A percentile compares a stretch with the other conserved stretches of the same genome.
Evolutionary conservation across 176 grass and related monocot species (phyloP).

Genomic region (Oropetium thomaeum): DNA sequence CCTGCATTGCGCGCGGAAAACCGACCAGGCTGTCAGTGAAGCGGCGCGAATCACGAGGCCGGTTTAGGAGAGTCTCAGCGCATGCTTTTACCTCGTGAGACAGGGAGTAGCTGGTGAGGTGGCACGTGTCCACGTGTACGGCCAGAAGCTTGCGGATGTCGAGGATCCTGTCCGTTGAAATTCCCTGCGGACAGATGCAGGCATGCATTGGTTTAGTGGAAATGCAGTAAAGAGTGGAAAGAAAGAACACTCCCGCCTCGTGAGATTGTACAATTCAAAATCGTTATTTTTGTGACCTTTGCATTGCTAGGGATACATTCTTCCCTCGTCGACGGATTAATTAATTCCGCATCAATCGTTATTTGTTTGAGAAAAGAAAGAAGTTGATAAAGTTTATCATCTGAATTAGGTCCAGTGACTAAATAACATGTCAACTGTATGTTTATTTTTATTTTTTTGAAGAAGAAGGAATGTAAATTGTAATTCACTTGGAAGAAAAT

Average conservation of each 20-base stretch:
- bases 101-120: constrained; percentile 78
- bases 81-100: constrained; percentile 70
- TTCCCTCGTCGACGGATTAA: not conserved
- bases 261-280: not conserved
- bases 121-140: constrained; percentile 90
- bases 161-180: constrained; percentile 86
- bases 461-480: no score
- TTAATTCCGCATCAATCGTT: not conserved
- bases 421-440: no score
- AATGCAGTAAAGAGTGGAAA: not conserved
- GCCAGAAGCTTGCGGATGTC: constrained; percentile 74
- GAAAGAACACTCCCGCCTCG: not conserved
- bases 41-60: constrained; percentile 1
- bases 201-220: not conserved
- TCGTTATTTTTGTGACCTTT: not conserved
- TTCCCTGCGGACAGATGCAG: constrained; percentile 41
- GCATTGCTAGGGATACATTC: not conserved
- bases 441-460: no score
- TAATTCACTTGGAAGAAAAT: not conserved
- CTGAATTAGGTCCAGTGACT: not conserved
- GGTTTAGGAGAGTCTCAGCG: not conserved
- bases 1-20: constrained; percentile 30
- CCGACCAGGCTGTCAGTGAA: not conserved
- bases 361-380: not conserved
- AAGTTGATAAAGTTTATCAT: not conserved